These are phyloP conservation scores for Cylindrotheca closterium DNA, from an alignment of 108 stramenopile species.

Conservation along the genomic window DNA sequence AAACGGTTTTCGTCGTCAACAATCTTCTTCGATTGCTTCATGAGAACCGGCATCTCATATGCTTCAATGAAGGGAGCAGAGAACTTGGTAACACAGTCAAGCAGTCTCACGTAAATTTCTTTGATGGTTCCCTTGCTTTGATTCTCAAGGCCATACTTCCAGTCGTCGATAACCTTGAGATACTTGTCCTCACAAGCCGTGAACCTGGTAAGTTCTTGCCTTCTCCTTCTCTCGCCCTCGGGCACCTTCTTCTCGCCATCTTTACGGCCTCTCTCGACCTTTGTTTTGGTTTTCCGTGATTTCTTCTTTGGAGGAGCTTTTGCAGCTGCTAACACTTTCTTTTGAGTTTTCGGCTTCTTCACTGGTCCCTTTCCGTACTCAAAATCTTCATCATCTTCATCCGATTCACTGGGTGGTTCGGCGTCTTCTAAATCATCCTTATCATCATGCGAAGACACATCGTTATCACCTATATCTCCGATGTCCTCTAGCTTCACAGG, in stretches of 20 bases:
- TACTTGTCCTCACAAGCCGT: slow-evolving; percentile 15
- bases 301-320: slow-evolving; percentile 28
- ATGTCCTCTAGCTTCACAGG: not conserved
- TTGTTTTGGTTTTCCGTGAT: slow-evolving; percentile 8
- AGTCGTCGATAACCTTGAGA: slow-evolving; percentile 5
- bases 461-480: not conserved
- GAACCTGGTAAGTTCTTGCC: slow-evolving; percentile 13
- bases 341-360: slow-evolving; percentile 8
- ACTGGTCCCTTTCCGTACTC: not conserved
- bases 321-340: slow-evolving; percentile 13
- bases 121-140: slow-evolving; percentile 11
- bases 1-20: slow-evolving; percentile 9
- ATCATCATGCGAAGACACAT: slow-evolving; percentile 5
- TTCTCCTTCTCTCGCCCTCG: slow-evolving; percentile 10
- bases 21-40: slow-evolving; percentile 37
- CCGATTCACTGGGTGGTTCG: slow-evolving; percentile 3
- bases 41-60: slow-evolving; percentile 19
- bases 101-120: slow-evolving; percentile 15
- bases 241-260: slow-evolving; percentile 7
- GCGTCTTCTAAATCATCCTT: slow-evolving; percentile 8
- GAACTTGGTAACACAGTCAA: slow-evolving; percentile 8
- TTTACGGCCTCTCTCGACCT: slow-evolving; percentile 10
- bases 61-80: slow-evolving; percentile 24
- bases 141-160: slow-evolving; percentile 19
- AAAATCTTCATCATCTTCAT: slow-evolving; percentile 27